Conservation (phyloP, 1,284 basidiomycete genomes). For the Marasmius tenuissimus region DNA sequence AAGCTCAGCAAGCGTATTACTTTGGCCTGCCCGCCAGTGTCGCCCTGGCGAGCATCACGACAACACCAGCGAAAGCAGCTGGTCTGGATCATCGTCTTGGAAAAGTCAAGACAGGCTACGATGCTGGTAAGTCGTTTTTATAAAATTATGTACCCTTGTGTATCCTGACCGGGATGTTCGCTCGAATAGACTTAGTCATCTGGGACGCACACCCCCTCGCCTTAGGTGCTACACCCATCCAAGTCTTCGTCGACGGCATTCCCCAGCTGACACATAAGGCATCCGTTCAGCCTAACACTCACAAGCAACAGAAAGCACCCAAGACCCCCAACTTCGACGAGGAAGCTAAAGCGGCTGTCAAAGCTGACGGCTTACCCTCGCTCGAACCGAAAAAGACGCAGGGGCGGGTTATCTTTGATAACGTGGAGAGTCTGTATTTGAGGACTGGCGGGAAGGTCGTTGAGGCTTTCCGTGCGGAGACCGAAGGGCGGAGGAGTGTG, state of each 20-base stretch:
- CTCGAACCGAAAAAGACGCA: slow-evolving; percentile 38
- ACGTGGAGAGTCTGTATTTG: slow-evolving; percentile 51
- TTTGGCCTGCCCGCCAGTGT: slow-evolving; percentile 63
- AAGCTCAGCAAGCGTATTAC: slow-evolving; percentile 88
- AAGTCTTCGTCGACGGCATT: slow-evolving; percentile 75
- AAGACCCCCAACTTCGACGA: slow-evolving; percentile 58
- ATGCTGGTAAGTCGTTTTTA: slow-evolving; percentile 27
- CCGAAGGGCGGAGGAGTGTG: slow-evolving; percentile 28
- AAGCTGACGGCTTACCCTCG: slow-evolving; percentile 69
- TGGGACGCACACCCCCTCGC: slow-evolving; percentile 81
- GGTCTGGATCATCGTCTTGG: slow-evolving; percentile 86
- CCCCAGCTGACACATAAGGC: slow-evolving; percentile 47
- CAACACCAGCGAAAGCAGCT: slow-evolving; percentile 74
- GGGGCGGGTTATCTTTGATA: slow-evolving; percentile 56
- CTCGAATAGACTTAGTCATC: slow-evolving; percentile 50
- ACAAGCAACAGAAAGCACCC: slow-evolving; percentile 47
- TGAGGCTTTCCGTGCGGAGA: slow-evolving; percentile 24
- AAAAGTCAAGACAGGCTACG: slow-evolving; percentile 58
- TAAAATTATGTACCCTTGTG: slow-evolving; percentile 2
- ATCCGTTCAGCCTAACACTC: slow-evolving; percentile 41
- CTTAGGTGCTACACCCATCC: slow-evolving; percentile 69
- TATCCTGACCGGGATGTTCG: background rate
- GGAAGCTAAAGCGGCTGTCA: slow-evolving; percentile 52
- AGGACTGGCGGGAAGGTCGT: slow-evolving; percentile 28
- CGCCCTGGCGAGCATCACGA: slow-evolving; percentile 74